Conservation (phyloP, 148 eudicot genomes). For the Beta vulgaris region DNA sequence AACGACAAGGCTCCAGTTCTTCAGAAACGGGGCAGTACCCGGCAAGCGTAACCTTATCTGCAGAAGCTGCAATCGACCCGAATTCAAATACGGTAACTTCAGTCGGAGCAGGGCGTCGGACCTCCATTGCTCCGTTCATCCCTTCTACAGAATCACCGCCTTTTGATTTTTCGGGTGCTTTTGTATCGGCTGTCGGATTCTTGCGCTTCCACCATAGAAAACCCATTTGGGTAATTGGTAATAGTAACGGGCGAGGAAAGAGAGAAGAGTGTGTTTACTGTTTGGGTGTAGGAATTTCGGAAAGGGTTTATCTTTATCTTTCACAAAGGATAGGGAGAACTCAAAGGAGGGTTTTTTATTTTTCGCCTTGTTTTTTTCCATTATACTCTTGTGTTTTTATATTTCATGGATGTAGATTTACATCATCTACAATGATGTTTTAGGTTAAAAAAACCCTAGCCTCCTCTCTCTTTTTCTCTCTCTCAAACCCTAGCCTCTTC, state of each 20-base stretch:
- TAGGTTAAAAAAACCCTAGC: too few relatives aligned
- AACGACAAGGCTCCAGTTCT: slow-evolving; percentile 85
- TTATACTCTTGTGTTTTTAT: too few relatives aligned
- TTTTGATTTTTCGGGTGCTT: slow-evolving; percentile 22
- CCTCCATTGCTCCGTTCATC: slow-evolving; percentile 59
- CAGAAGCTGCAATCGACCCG: slow-evolving; percentile 61
- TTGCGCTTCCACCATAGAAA: slow-evolving; percentile 52
- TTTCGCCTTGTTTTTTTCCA: too few relatives aligned
- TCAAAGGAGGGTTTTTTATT: too few relatives aligned
- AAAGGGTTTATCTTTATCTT: background rate
- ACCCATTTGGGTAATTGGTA: slow-evolving; percentile 41
- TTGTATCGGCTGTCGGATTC: slow-evolving; percentile 15
- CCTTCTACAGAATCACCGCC: slow-evolving; percentile 29
- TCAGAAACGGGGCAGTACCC: slow-evolving; percentile 90
- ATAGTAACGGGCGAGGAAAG: background rate
- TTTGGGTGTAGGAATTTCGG: background rate
- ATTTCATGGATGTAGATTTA: too few relatives aligned
- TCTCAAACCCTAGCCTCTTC: too few relatives aligned
- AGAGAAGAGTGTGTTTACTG: background rate
- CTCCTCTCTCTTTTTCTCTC: too few relatives aligned
- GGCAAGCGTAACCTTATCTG: slow-evolving; percentile 78
- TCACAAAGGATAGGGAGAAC: too few relatives aligned
- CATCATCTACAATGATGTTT: too few relatives aligned
- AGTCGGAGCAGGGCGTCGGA: slow-evolving; percentile 34
- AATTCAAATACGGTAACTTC: slow-evolving; percentile 73